Conservation (phyloP, 106 monocot species). For the Dioscorea dumetorum region DNA sequence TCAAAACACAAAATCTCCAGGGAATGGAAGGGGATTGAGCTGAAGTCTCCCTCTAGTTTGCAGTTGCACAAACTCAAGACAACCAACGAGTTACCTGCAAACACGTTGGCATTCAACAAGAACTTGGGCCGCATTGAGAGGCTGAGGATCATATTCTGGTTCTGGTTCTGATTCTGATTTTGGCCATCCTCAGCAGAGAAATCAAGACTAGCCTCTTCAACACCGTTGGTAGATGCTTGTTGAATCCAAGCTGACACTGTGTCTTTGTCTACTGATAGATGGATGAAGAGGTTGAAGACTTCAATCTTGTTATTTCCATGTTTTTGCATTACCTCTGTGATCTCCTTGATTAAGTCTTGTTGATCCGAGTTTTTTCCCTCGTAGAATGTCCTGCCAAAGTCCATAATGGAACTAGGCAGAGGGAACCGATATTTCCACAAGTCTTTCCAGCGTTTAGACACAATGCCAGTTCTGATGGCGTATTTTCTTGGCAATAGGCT, state of each 20-base stretch:
- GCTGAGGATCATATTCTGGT: neutral
- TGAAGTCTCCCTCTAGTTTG: neutral
- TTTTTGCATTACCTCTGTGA: neutral
- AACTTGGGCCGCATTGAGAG: neutral
- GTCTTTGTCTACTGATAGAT: neutral
- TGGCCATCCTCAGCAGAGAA: neutral
- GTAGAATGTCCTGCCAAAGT: neutral
- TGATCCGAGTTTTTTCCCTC: neutral
- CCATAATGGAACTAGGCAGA: neutral
- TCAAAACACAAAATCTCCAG: slow-evolving; percentile 4
- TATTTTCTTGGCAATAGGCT: neutral
- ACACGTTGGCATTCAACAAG: neutral
- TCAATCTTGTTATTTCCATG: neutral
- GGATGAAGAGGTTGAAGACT: neutral
- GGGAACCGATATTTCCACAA: neutral
- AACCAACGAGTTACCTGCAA: neutral
- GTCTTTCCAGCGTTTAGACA: neutral
- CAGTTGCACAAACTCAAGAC: slow-evolving; percentile 4
- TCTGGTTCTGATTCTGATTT: too few relatives aligned
- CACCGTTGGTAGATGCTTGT: neutral
- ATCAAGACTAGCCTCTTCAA: neutral
- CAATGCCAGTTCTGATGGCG: neutral
- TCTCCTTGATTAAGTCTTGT: neutral
- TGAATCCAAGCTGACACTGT: neutral
- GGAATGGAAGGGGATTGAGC: neutral